Base-by-base conservation (phyloP, 441 rosid genomes). In the Pelargonium australe region DNA sequence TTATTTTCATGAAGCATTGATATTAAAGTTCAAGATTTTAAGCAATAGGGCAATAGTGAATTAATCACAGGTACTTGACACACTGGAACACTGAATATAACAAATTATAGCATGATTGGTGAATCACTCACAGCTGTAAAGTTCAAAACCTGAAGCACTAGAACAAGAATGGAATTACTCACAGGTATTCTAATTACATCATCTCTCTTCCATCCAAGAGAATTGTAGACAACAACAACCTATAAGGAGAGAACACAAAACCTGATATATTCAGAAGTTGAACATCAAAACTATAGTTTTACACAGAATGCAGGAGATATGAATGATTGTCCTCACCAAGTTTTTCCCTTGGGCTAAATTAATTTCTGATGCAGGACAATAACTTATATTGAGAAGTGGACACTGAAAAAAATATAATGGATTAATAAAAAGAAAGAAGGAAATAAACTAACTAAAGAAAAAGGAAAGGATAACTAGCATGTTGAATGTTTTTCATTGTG, bases 131-230 rank as follows among this genome's bases (percentile, higher is more conserved):
- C 7, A 34, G 60, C 60, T 53, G 60, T 19, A 53, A 53, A 53
- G 60, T 53, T 53, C 60, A 55, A 55, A 20, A 55, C 17, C 23
- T 55, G 23, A 55, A 55, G 16, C 23, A 55, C 20, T 14, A 55
- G 14, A 53, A 53, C 20, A 53, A 53, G 17, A 53, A 34, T 34
- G 60, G 58, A 53, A 53, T 16, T 70, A 84, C 97, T 87, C 80
- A 92, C 99, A 25, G 98, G 99, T 79, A 95, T 79, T 75, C 84
- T 89, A 73, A 95, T 80, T 37, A 86, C 81, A 77, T 95, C 96
- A 63, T 81, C 86, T 81, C 99, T 87, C 79, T 85, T 82, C 99
- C 98, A 95, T 80, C 98, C 99, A 67, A 95, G 92, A 66, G 99
- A 76, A 80, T 95, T 95, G 82, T 95, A 95, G 69, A 86, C 88